phyloP scores from a whole-genome alignment of 352 stramenopile species.

The Globisporangium rhizosaccharum region DNA sequence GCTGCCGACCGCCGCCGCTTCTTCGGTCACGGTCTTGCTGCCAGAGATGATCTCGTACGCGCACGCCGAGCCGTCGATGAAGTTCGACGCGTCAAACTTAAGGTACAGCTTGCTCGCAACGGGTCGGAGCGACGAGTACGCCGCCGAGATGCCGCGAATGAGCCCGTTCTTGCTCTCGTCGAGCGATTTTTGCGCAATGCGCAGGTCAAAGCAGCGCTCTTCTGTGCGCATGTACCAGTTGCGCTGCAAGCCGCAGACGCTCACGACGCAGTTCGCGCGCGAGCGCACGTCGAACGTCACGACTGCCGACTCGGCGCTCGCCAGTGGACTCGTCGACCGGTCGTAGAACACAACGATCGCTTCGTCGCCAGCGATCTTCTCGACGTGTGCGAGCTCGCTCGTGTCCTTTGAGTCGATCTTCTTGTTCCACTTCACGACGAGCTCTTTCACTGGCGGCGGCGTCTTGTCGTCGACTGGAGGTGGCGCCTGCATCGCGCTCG shows the following conservation, averaged over 20 bases:
- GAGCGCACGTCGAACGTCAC: conserved; percentile 71
- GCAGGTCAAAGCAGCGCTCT: conserved; percentile 70
- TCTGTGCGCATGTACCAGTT: conserved; percentile 61
- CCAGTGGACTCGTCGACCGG: conserved; percentile 21
- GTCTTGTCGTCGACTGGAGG: conserved; percentile 7
- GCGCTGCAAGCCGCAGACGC: conserved; percentile 50
- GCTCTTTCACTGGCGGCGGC: conserved; percentile 26
- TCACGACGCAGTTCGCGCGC: conserved; percentile 67
- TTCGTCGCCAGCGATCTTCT: conserved; percentile 57
- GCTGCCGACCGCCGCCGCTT: not conserved
- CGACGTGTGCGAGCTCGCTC: conserved; percentile 27
- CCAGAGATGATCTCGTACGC: conserved; percentile 65
- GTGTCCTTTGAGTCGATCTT: conserved; percentile 15
- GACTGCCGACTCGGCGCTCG: conserved; percentile 46
- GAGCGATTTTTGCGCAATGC: conserved; percentile 55
- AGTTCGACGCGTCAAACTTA: conserved; percentile 76
- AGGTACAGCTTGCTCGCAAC: conserved; percentile 67
- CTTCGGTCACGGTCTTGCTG: conserved; percentile 41
- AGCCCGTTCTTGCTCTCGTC: conserved; percentile 49
- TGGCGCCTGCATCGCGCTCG: not conserved
- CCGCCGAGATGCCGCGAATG: conserved; percentile 64
- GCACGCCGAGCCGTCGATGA: conserved; percentile 61
- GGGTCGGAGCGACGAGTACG: conserved; percentile 40
- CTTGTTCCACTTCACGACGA: conserved; percentile 31
- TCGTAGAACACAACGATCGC: conserved; percentile 74